phyloP scores from a whole-genome alignment of 1,284 basidiomycete genomes.

The Xerocomus nothofagi region DNA sequence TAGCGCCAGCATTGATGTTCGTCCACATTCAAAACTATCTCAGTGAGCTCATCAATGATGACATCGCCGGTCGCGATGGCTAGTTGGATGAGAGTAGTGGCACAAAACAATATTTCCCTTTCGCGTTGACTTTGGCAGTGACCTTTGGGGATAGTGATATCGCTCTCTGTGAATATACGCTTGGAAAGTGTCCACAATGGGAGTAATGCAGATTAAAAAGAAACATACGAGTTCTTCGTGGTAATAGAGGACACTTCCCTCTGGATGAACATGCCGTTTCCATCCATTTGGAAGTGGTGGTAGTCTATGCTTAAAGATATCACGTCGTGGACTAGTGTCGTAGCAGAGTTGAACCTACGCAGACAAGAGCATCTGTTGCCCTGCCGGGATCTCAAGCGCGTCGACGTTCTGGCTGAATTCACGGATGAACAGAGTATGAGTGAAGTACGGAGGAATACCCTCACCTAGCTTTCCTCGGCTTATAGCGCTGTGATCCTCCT shows the following conservation, averaged over 20 bases:
- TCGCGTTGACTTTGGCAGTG: too few species aligned
- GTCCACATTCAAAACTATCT: constrained; percentile 22
- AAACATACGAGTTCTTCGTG: constrained; percentile 16
- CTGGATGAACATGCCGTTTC: constrained; percentile 21
- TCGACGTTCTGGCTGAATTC: not conserved
- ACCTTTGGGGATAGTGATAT: too few species aligned
- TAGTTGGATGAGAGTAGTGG: constrained; percentile 2
- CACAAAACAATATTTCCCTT: constrained; percentile 4
- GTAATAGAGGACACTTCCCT: constrained; percentile 18
- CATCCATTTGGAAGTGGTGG: constrained; percentile 2
- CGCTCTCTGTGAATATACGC: constrained; percentile 22
- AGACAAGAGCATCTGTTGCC: constrained; percentile 15
- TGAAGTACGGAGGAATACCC: not conserved
- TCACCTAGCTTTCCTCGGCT: constrained; percentile 3
- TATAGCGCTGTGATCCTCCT: constrained; percentile 17
- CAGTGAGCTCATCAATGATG: constrained; percentile 15
- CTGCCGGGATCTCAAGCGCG: constrained; percentile 5
- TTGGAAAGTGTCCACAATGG: constrained; percentile 1
- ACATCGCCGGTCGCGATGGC: constrained; percentile 4
- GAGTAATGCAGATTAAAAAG: not conserved
- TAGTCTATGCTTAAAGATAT: constrained; percentile 6
- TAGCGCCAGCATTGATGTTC: constrained; percentile 5
- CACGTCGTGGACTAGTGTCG: not conserved
- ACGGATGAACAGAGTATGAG: not conserved
- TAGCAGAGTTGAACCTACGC: constrained; percentile 2